Evolutionary conservation across 176 grass and related monocot genomes (phyloP).

Genomic region (Dendrocalamus sinicus): DNA sequence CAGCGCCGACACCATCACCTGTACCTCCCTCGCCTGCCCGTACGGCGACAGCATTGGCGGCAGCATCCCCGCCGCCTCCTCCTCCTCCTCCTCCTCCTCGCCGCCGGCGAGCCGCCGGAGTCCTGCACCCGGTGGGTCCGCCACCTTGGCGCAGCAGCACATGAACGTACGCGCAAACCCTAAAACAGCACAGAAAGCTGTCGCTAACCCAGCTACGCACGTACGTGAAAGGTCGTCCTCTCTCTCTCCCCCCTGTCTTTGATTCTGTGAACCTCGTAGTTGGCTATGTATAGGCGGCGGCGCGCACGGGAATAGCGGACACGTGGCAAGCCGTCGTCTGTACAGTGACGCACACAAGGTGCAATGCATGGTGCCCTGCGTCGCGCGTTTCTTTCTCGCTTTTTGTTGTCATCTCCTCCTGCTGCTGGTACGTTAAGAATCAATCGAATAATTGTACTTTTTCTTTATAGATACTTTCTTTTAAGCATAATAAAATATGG

Average conservation of each 20-base stretch:
- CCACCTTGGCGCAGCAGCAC: slow-evolving; percentile 50
- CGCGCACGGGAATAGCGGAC: accelerated
- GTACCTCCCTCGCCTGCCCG: slow-evolving; percentile 51
- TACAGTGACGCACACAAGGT: neutral
- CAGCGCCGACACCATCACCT: slow-evolving; percentile 61
- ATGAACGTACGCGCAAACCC: neutral
- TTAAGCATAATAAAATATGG: too few species aligned
- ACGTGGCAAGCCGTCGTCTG: neutral
- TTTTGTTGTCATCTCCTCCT: neutral
- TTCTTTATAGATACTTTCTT: neutral
- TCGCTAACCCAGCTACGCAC: neutral
- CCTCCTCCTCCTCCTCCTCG: neutral
- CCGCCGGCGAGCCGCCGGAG: neutral
- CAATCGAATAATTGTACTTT: neutral
- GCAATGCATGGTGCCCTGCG: neutral
- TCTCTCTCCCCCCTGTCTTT: too few species aligned
- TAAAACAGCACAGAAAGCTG: neutral
- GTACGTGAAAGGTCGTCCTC: too few species aligned
- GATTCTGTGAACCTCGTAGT: neutral
- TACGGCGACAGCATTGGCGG: slow-evolving; percentile 40
- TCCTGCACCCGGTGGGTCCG: slow-evolving; percentile 20
- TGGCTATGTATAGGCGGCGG: neutral
- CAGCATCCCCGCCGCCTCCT: too few species aligned
- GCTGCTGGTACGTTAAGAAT: neutral
- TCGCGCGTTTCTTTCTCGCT: neutral